phyloP scores from a whole-genome alignment of 306 rosid species.

The Fragaria iinumae region DNA sequence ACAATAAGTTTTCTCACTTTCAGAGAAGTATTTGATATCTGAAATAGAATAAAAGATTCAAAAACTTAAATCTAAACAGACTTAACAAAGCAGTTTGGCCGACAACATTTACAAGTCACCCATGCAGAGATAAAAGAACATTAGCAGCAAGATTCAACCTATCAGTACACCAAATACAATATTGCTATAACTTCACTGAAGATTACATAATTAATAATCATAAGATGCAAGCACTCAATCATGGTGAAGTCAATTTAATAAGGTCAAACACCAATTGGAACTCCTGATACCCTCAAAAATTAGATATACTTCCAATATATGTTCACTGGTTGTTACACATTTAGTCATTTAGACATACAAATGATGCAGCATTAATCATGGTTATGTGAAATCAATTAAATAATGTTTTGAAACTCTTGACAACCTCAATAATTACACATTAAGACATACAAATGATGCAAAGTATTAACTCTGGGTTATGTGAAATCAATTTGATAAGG shows the following conservation, averaged over 20 bases:
- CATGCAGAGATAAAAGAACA: neutral
- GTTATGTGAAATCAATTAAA: neutral
- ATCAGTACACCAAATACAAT: neutral
- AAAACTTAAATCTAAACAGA: constrained; percentile 2
- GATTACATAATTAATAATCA: neutral
- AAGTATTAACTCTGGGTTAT: neutral
- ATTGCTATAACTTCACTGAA: neutral
- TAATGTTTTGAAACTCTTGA: neutral
- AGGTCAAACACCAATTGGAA: neutral
- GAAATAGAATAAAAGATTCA: constrained; percentile 11
- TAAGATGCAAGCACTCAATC: neutral
- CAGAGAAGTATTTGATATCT: constrained; percentile 68
- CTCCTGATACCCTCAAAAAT: neutral
- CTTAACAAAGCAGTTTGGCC: constrained; percentile 7
- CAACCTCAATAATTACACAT: neutral
- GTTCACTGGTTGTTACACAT: no score
- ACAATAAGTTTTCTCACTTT: constrained; percentile 56
- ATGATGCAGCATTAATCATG: neutral
- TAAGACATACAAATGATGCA: neutral
- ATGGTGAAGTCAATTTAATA: neutral
- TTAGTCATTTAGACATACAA: neutral
- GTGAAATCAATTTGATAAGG: neutral
- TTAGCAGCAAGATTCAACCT: neutral
- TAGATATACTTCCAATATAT: constrained; percentile 55
- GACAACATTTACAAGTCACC: constrained; percentile 13